These are phyloP conservation scores for Phoma herbarum DNA, from an alignment of 2,329 filamentous ascomycete species.

Conservation along the genomic window DNA sequence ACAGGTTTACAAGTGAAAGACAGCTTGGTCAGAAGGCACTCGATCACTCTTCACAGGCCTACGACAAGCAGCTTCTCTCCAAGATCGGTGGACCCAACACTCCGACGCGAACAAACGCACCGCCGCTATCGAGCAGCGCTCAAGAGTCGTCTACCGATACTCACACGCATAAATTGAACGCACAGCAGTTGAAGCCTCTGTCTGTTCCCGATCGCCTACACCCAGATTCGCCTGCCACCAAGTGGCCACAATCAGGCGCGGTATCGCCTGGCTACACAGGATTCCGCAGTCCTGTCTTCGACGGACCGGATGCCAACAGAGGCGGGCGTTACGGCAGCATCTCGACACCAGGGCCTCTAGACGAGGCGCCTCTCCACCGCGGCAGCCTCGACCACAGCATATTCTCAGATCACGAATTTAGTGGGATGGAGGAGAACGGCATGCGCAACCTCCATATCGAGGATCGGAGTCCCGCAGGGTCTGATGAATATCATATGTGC, in stretches of 20 bases:
- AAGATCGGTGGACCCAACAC: constrained; percentile 69
- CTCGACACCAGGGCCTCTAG: constrained; percentile 56
- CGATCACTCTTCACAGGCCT: constrained; percentile 67
- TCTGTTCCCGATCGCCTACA: constrained; percentile 56
- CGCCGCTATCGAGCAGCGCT: constrained; percentile 44
- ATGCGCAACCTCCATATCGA: constrained; percentile 63
- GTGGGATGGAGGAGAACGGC: constrained; percentile 61
- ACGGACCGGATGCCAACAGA: constrained; percentile 44
- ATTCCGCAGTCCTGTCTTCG: constrained; percentile 55
- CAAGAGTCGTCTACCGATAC: constrained; percentile 49
- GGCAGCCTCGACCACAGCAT: constrained; percentile 69
- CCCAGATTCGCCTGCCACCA: constrained; percentile 51
- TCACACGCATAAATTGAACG: constrained; percentile 53
- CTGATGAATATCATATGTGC: constrained; percentile 54
- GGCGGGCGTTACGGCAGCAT: constrained; percentile 60
- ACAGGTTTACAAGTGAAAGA: constrained; percentile 66
- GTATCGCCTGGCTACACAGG: constrained; percentile 55
- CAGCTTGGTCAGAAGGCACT: constrained; percentile 67
- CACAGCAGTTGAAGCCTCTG: constrained; percentile 54
- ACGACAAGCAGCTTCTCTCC: constrained; percentile 69
- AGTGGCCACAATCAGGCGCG: constrained; percentile 54
- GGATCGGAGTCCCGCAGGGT: constrained; percentile 59
- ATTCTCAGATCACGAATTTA: constrained; percentile 61
- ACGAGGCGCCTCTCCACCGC: constrained; percentile 65
- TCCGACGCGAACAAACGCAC: constrained; percentile 56